Percentiles rank a stretch among this genome's conserved stretches.
Evolutionary conservation across 371 early-diverging fungal genomes (phyloP).

Genomic region (Umbelopsis sp.): DNA sequence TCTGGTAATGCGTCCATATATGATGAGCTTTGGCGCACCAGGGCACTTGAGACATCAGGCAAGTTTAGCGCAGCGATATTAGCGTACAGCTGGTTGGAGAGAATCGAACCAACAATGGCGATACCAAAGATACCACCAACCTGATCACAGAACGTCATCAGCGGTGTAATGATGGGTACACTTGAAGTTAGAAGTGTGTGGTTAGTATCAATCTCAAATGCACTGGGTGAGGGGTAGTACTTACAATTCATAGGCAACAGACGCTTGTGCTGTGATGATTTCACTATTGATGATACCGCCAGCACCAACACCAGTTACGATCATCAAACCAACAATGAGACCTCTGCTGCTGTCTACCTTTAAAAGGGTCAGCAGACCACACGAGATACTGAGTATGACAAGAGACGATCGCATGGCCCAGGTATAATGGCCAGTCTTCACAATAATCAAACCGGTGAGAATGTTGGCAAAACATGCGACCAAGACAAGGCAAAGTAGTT

Average conservation of each 20-base stretch:
- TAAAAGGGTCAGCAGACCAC: slow-evolving; percentile 34
- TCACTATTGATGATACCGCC: slow-evolving; percentile 66
- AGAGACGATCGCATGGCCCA: slow-evolving; percentile 43
- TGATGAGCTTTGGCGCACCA: slow-evolving; percentile 38
- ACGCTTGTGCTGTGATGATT: slow-evolving; percentile 50
- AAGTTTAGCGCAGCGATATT: slow-evolving; percentile 24
- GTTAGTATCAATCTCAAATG: not conserved
- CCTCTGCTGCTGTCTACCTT: slow-evolving; percentile 37
- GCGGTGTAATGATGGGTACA: slow-evolving; percentile 41
- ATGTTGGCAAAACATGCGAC: slow-evolving; percentile 48
- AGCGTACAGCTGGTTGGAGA: slow-evolving; percentile 33
- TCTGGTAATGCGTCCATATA: slow-evolving; percentile 35
- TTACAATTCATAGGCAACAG: slow-evolving; percentile 44
- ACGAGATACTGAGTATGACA: slow-evolving; percentile 32
- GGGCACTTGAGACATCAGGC: slow-evolving; percentile 27
- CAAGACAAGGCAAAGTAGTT: slow-evolving; percentile 40
- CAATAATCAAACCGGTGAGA: slow-evolving; percentile 38
- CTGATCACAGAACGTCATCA: slow-evolving; percentile 51
- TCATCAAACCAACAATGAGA: slow-evolving; percentile 44
- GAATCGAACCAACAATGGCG: slow-evolving; percentile 36
- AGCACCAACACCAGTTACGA: slow-evolving; percentile 65
- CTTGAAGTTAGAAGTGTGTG: slow-evolving; percentile 21
- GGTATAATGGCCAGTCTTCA: slow-evolving; percentile 38
- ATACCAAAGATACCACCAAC: slow-evolving; percentile 51
- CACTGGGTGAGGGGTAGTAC: slow-evolving; percentile 2